phyloP scores from a whole-genome alignment of 1,284 basidiomycete species.

The Trichosporon coremiiforme region DNA sequence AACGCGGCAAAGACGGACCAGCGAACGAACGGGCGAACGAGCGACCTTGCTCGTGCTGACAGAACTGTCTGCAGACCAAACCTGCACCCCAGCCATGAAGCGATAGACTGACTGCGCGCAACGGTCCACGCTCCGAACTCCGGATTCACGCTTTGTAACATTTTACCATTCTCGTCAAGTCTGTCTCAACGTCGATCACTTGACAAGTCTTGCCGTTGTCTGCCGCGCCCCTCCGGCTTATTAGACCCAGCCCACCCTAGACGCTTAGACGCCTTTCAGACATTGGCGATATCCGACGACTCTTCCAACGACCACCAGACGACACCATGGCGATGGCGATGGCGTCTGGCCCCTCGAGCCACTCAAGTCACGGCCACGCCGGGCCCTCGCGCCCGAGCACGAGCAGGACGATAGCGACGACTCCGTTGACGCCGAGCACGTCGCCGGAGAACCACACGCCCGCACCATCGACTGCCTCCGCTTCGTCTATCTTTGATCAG shows the following conservation, averaged over 20 bases:
- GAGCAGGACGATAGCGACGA: background rate
- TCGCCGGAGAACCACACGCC: conserved; percentile 9
- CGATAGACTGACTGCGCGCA: background rate
- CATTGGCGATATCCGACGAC: background rate
- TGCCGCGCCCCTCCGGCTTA: background rate
- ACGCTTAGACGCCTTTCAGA: background rate
- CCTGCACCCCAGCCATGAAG: background rate
- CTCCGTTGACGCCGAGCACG: conserved; percentile 12
- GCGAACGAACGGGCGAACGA: background rate
- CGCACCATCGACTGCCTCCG: background rate
- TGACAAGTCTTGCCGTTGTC: background rate
- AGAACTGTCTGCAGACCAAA: background rate
- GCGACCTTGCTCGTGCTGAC: too few relatives aligned
- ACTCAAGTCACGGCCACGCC: background rate
- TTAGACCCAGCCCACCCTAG: background rate
- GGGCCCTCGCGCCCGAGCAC: background rate
- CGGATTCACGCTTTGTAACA: background rate
- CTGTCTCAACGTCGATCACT: background rate
- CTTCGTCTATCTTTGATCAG: conserved; percentile 31
- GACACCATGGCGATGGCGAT: background rate
- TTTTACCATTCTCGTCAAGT: conserved; percentile 6
- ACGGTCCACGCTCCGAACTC: conserved; percentile 8
- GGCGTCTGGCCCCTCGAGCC: background rate
- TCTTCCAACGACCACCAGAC: background rate
- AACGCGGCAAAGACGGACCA: background rate